Conservation (phyloP, 2,329 filamentous ascomycete genomes). For the Lasiodiplodia sp. region DNA sequence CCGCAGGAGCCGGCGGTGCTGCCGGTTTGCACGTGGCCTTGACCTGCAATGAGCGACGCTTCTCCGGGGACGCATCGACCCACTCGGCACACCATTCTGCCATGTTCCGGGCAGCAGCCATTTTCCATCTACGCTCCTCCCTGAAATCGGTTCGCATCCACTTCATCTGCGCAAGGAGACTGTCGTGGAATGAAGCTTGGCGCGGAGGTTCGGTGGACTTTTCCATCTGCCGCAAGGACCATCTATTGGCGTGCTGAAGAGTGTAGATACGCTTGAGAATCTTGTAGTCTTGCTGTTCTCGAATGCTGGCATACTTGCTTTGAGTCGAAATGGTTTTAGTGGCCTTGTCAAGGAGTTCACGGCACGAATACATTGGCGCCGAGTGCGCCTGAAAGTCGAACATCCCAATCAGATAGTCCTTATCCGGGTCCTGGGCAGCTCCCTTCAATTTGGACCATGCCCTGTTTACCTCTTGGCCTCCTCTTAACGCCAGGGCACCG, state of each 20-base stretch:
- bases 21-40: constrained; percentile 51
- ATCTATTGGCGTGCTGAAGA: constrained; percentile 88
- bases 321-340: constrained; percentile 89
- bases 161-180: constrained; percentile 88
- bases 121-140: constrained; percentile 95
- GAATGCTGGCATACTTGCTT: constrained; percentile 81
- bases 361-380: constrained; percentile 59
- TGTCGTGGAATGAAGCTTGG: constrained; percentile 81
- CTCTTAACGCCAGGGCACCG: constrained; percentile 37
- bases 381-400: constrained; percentile 66
- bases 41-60: constrained; percentile 73
- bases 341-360: constrained; percentile 75
- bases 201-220: constrained; percentile 81
- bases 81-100: constrained; percentile 87
- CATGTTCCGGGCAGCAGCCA: constrained; percentile 77
- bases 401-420: constrained; percentile 69
- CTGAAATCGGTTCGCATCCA: constrained; percentile 98
- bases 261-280: constrained; percentile 88
- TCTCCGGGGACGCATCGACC: constrained; percentile 69
- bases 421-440: constrained; percentile 54
- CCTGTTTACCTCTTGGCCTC: constrained; percentile 32
- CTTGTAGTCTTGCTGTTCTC: constrained; percentile 86
- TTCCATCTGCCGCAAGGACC: constrained; percentile 90
- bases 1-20: constrained; percentile 33
- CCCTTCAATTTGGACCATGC: constrained; percentile 55